Percentiles rank a stretch among this genome's conserved stretches.
phyloP scores from a whole-genome alignment of 345 rosid species.

The Salix arbutifolia region DNA sequence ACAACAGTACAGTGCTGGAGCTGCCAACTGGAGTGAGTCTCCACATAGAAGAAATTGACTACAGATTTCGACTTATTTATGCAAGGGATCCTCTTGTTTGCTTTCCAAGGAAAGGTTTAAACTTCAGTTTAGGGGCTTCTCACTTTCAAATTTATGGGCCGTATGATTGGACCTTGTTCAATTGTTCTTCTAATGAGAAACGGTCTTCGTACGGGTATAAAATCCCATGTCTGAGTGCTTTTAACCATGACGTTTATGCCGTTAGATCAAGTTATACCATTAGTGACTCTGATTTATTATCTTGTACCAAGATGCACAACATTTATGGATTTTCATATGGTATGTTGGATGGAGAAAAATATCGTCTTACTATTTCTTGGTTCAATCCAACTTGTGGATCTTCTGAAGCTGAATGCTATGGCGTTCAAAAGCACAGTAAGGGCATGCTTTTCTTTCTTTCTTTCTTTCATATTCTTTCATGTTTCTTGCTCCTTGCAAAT shows the following conservation, averaged over 20 bases:
- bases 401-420: neutral
- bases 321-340: neutral
- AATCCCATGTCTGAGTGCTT: neutral
- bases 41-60: slow-evolving; percentile 8
- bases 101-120: neutral
- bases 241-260: neutral
- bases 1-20: slow-evolving; percentile 13
- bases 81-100: neutral
- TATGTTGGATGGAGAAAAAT: too few relatives aligned
- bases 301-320: slow-evolving; percentile 14
- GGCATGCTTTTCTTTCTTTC: neutral
- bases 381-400: neutral
- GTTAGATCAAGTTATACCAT: rapidly evolving
- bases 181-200: neutral
- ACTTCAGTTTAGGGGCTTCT: slow-evolving; percentile 14
- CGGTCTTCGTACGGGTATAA: rapidly evolving
- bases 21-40: slow-evolving; percentile 15
- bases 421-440: neutral
- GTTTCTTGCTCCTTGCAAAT: too few relatives aligned
- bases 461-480: neutral
- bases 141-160: neutral
- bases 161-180: neutral
- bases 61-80: neutral
- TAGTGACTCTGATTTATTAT: neutral
- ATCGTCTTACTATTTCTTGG: neutral